A percentile compares a stretch with the other conserved stretches of the same genome.
Evolutionary conservation across 108 stramenopile species (phyloP).

Genomic region (Thalassiosira profunda): DNA sequence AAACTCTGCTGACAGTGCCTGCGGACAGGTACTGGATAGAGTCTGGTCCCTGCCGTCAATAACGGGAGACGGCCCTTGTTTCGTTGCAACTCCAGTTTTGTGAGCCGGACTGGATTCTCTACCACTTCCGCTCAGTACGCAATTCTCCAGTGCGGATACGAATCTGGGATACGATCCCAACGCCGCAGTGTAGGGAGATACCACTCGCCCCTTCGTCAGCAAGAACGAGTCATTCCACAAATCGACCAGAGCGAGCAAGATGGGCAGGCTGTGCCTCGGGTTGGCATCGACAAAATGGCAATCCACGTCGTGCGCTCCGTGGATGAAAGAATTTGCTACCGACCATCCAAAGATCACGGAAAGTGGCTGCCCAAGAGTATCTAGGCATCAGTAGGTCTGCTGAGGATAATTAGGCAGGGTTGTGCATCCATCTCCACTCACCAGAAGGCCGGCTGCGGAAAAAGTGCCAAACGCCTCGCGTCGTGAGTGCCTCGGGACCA

Average conservation of each 20-base stretch:
- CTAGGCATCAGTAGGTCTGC: no score
- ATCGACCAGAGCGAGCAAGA: slow-evolving; percentile 77
- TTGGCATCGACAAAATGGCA: slow-evolving; percentile 85
- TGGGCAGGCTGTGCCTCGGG: slow-evolving; percentile 84
- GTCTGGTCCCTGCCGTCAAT: slow-evolving; percentile 26
- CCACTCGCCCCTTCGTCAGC: slow-evolving; percentile 47
- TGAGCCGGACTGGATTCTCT: neutral
- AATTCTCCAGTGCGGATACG: slow-evolving; percentile 62
- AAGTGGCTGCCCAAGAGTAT: no score
- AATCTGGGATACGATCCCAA: slow-evolving; percentile 70
- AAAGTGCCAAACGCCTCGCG: slow-evolving; percentile 80
- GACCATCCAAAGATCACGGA: slow-evolving; percentile 87
- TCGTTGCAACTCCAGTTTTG: neutral
- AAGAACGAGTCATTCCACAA: slow-evolving; percentile 84
- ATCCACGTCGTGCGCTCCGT: slow-evolving; percentile 86
- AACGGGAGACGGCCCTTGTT: slow-evolving; percentile 25
- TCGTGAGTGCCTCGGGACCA: slow-evolving; percentile 69
- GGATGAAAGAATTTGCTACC: slow-evolving; percentile 49
- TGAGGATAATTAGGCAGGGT: neutral
- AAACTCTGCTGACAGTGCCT: slow-evolving; percentile 26
- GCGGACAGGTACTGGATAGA: neutral
- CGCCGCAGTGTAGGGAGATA: slow-evolving; percentile 63
- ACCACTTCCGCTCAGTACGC: slow-evolving; percentile 21
- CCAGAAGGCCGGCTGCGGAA: slow-evolving; percentile 71
- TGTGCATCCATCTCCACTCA: slow-evolving; percentile 17